phyloP scores from a whole-genome alignment of 306 rosid genomes.

The Rubus idaeus region DNA sequence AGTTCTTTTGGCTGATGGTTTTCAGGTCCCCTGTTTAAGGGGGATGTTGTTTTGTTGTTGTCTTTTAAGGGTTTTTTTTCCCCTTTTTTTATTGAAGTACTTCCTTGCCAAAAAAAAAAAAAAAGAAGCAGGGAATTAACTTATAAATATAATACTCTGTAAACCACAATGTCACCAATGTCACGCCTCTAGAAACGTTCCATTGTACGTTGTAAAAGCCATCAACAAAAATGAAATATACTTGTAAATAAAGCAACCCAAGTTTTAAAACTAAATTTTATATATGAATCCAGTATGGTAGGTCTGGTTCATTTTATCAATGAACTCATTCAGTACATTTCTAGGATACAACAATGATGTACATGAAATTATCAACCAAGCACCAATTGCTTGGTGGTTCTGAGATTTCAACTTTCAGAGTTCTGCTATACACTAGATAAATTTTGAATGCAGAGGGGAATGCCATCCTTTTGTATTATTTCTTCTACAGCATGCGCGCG shows the following conservation, averaged over 20 bases:
- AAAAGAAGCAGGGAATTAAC: not conserved
- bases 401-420: slow-evolving; percentile 22
- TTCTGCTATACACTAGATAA: slow-evolving; percentile 44
- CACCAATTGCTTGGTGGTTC: slow-evolving; percentile 29
- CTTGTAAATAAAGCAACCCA: not conserved
- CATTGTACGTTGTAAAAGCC: not conserved
- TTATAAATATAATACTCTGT: not conserved
- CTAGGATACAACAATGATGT: slow-evolving; percentile 34
- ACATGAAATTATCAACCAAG: slow-evolving; percentile 36
- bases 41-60: too few species aligned
- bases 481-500: slow-evolving; percentile 22
- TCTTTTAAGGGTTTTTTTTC: too few species aligned
- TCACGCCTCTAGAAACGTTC: not conserved
- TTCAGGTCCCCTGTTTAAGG: too few species aligned
- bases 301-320: not conserved
- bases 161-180: too few species aligned
- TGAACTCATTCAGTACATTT: slow-evolving; percentile 5
- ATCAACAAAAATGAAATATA: not conserved
- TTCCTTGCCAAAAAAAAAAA: too few species aligned
- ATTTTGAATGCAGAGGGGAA: slow-evolving; percentile 27
- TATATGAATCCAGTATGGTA: not conserved
- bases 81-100: too few species aligned
- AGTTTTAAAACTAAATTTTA: not conserved
- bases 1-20: too few species aligned
- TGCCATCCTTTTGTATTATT: slow-evolving; percentile 53